Base-by-base conservation (phyloP, 495 filamentous ascomycete species). In the Penicillium silybi region DNA sequence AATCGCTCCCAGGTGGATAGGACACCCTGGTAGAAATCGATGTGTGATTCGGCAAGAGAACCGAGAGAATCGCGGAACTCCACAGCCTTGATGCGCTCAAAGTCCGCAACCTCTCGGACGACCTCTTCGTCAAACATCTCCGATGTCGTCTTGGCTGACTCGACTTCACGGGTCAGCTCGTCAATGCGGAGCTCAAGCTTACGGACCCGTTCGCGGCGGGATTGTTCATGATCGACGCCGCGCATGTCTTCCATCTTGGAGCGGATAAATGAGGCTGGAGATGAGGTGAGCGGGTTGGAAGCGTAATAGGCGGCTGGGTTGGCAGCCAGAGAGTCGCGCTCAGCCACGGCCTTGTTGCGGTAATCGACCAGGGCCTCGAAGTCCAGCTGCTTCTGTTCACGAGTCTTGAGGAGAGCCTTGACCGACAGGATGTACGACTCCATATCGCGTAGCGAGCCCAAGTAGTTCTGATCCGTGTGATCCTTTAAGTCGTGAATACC, bases 351-450 rank as follows among this genome's bases (percentile, higher is more conserved):
- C 63, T 95, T 95, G 73, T 85, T 87, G 49, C 96, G 89, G 68
- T 97, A 97, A 61, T 96, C 92, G 18, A 90, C 95, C 25, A 97
- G 77, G 37, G 88, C 93, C 71, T 98, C 93, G 64, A 92, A 96
- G 70, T 98, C 93, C 38, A 97, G 85, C 64, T 98, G 93, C 66
- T 97, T 98, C 72, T 95, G 91, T 71, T 98, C 95, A 18, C 93
- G 85, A 6, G 88, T 87, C 73, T 95, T 96, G 62, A 98, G 82
- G 3, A 97, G 84, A 26, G 84, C 73, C 68, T 95, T 95, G 16
- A 97, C 69, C 2, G 90, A 85, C 17, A 82, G 67, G 63, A 88
- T 90, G 70, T 97, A 98, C 23, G 90, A 85, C 52, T 90, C 86
- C 91, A 97, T 96, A 66, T 97, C 95, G 16, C 89, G 81, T 27